Evolutionary conservation across 345 rosid species (phyloP).

Genomic region (Citrus glauca): DNA sequence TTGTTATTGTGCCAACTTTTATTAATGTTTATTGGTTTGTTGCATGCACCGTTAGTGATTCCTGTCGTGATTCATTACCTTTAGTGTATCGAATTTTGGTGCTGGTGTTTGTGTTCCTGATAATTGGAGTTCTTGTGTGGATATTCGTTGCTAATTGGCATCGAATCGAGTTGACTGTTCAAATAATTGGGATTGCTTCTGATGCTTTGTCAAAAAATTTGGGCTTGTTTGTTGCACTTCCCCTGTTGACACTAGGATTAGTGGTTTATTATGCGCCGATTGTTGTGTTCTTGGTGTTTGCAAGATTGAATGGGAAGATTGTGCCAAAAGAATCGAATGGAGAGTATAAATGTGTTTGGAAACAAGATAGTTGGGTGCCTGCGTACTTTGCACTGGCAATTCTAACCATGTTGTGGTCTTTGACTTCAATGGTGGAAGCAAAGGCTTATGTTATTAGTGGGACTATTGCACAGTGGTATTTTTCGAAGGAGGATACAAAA

Average conservation of each 20-base stretch:
- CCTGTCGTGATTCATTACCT: conserved; percentile 67
- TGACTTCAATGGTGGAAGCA: conserved; percentile 69
- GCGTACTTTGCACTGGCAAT: conserved; percentile 74
- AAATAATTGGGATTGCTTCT: conserved; percentile 70
- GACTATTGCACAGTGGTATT: conserved; percentile 85
- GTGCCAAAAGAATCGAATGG: conserved; percentile 50
- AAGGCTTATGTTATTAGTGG: conserved; percentile 88
- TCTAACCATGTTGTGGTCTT: conserved; percentile 89
- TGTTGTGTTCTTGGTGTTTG: conserved; percentile 76
- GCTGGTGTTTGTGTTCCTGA: conserved; percentile 58
- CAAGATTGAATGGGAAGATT: conserved; percentile 71
- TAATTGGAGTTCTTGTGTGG: conserved; percentile 75
- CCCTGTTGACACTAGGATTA: conserved; percentile 56
- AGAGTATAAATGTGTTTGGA: conserved; percentile 69
- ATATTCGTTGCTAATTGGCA: conserved; percentile 79
- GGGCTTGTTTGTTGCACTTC: conserved; percentile 62
- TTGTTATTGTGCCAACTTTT: conserved; percentile 60
- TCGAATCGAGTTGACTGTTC: conserved; percentile 69
- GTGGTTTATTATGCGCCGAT: conserved; percentile 63
- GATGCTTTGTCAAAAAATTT: conserved; percentile 74
- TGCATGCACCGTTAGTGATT: conserved; percentile 68
- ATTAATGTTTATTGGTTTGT: conserved; percentile 89
- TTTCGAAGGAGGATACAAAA: conserved; percentile 61
- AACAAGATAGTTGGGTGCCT: conserved; percentile 92
- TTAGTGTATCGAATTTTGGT: conserved; percentile 65